Evolutionary conservation across 2,329 filamentous ascomycete genomes (phyloP).

Genomic region (Penicillium sp.): DNA sequence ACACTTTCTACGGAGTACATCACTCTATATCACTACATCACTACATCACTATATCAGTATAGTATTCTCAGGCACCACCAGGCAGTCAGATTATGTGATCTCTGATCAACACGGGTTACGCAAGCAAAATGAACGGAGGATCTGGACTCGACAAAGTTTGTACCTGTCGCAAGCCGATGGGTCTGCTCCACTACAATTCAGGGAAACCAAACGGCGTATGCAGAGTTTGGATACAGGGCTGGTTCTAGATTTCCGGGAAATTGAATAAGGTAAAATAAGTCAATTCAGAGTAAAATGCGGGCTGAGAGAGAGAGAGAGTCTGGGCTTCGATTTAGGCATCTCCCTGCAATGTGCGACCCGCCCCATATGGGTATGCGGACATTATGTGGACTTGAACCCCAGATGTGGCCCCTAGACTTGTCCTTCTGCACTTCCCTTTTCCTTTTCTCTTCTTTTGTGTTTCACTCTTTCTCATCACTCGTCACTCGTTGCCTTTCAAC

Average conservation of each 20-base stretch:
- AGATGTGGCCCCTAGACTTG: conserved; percentile 8
- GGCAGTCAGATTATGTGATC: not conserved
- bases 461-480: not conserved
- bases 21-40: no score
- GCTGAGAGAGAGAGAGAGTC: not conserved
- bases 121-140: not conserved
- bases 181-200: conserved; percentile 3
- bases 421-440: not conserved
- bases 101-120: not conserved
- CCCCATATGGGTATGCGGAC: conserved; percentile 12
- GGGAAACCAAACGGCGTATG: not conserved
- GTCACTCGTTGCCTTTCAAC: conserved; percentile 5
- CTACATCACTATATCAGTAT: no score
- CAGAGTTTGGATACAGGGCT: not conserved
- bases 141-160: conserved; percentile 9
- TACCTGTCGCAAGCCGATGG: conserved; percentile 10
- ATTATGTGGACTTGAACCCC: conserved; percentile 4
- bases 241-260: not conserved
- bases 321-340: not conserved
- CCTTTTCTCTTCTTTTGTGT: not conserved
- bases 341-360: conserved; percentile 3
- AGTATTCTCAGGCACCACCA: not conserved
- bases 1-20: not conserved
- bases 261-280: not conserved
- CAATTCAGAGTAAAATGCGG: not conserved